Percentiles rank a stretch among this genome's conserved stretches.
Evolutionary conservation across 768 basidiomycete species (phyloP).

Genomic region (Scleroderma citrinum): DNA sequence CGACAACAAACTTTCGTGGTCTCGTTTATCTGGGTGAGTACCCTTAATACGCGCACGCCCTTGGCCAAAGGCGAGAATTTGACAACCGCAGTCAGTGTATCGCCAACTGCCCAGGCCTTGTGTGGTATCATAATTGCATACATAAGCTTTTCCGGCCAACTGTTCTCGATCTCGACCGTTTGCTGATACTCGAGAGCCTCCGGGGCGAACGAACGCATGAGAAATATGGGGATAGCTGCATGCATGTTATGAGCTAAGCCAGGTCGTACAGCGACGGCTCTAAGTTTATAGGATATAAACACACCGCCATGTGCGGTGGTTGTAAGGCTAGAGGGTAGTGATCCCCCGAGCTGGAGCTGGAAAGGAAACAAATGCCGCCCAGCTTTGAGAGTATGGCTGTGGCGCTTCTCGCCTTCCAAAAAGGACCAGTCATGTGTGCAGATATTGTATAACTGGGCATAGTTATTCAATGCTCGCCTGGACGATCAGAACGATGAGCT

Average conservation of each 20-base stretch:
- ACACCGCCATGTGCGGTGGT: conserved; percentile 54
- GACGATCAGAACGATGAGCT: conserved; percentile 3
- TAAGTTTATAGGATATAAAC: conserved; percentile 81
- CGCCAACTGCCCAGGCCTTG: conserved; percentile 93
- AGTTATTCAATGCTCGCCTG: conserved; percentile 18
- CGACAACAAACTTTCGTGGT: conserved; percentile 56
- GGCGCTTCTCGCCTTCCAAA: conserved; percentile 74
- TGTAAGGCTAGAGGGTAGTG: conserved; percentile 71
- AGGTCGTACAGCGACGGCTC: conserved; percentile 74
- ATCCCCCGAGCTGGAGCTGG: conserved; percentile 77
- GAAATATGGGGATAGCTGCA: conserved; percentile 50
- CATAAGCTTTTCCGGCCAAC: conserved; percentile 97
- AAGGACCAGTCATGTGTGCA: conserved; percentile 91
- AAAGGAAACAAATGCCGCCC: conserved; percentile 93
- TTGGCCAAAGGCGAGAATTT: conserved; percentile 87
- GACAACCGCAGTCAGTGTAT: conserved; percentile 71
- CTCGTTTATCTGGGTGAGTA: conserved; percentile 71
- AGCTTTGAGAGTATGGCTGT: conserved; percentile 89
- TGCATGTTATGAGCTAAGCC: conserved; percentile 70
- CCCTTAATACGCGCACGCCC: conserved; percentile 65
- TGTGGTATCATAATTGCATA: conserved; percentile 91
- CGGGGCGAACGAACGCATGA: conserved; percentile 67
- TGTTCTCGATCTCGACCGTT: conserved; percentile 92
- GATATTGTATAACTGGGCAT: conserved; percentile 52
- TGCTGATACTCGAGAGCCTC: conserved; percentile 95